Base-by-base conservation (phyloP, 148 eudicot genomes). In the Chenopodium formosanum region DNA sequence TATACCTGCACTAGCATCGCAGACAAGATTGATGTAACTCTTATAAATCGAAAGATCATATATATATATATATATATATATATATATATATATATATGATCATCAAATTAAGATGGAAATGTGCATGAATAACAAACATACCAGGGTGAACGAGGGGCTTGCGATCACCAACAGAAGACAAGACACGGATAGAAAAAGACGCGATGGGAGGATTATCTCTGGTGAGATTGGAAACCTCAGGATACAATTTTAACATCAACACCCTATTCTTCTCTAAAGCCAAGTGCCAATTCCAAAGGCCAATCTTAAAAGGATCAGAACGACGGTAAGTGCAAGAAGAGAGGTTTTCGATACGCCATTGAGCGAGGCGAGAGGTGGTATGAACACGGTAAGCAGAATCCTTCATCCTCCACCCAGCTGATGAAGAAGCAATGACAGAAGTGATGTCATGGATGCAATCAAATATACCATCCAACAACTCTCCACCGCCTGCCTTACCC, bases 201-300 rank as follows among this genome's bases (percentile, higher is more conserved):
- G 98, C 98, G 78, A 94, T 86, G 40, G 98, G 98, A 27, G 95
- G 98, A 80, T 79, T 89, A 6, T 93, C 90, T 86, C 89, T 88
- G 0, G 91, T 89, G 48, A 86, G 83, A 67, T 88, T 93, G 16
- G 97, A 88, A 75, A 89, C 82, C 78, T 91, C 95, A 1, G 98
- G 98, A 81, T 88, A 93, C 79, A 94, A 80, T 82, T 91, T 94
- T 29, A 94, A 86, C 70, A 86, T 69, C 85, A 94, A 82, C 40
- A 73, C 86, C 79, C 91, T 80, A 77, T 85, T 94, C 90, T 93
- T 94, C 88, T 94, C 98, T 83, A 94, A 76, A 9, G 90, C 88
- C 85, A 94, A 83, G 85, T 94, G 93, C 98, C 97, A 93, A 76
- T 92, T 90, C 95, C 97, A 93, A 16, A 77, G 86, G 46, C 97